These are phyloP conservation scores for Trichoderma lentiforme DNA, from an alignment of 2,329 filamentous ascomycete species.

Conservation along the genomic window DNA sequence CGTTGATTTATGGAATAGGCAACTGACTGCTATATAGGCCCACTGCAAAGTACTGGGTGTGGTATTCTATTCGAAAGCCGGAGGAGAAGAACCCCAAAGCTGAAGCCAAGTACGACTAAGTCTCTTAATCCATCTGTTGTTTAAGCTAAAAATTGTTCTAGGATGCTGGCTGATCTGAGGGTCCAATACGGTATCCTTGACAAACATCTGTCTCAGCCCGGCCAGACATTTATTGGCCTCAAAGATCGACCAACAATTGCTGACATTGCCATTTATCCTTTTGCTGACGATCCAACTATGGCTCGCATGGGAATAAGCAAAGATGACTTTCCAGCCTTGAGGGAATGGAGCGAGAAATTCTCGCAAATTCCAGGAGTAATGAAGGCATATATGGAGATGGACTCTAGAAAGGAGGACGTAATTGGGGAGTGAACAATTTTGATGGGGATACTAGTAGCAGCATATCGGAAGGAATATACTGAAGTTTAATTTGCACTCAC, in stretches of 20 bases:
- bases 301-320: constrained; percentile 10
- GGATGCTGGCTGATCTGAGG: constrained; percentile 1
- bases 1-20: background rate
- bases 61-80: constrained; percentile 13
- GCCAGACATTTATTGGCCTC: constrained; percentile 17
- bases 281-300: constrained; percentile 18
- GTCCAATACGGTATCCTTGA: constrained; percentile 12
- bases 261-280: constrained; percentile 19
- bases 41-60: constrained; percentile 15
- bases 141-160: background rate
- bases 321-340: constrained; percentile 13
- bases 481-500: background rate
- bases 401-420: background rate
- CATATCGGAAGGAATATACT: background rate
- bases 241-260: constrained; percentile 18
- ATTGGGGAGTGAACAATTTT: background rate
- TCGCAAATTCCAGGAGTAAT: constrained; percentile 8
- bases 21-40: background rate
- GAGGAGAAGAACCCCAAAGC: constrained; percentile 12
- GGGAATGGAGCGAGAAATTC: constrained; percentile 18
- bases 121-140: background rate
- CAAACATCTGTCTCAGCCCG: constrained; percentile 14
- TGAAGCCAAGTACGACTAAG: background rate
- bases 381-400: constrained; percentile 14
- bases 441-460: background rate